Conservation (phyloP, 805 yeast genomes). For the Pichia occidentalis region DNA sequence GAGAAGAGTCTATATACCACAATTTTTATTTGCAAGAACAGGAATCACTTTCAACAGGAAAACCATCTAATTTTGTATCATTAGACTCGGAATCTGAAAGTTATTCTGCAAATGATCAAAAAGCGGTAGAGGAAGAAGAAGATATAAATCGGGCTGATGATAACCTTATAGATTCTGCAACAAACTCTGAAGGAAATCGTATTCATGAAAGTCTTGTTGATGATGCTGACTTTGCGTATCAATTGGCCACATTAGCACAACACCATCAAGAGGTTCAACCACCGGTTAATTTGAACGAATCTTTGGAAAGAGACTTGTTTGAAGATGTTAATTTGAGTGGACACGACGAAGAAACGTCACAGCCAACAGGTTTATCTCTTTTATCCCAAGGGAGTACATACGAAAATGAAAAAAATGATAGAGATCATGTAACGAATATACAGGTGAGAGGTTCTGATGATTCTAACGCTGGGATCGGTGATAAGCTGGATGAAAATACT, state of each 20-base stretch:
- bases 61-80: background rate
- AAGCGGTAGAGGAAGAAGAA: conserved; percentile 6
- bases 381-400: too few relatives aligned
- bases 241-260: conserved; percentile 10
- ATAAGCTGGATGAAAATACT: too few relatives aligned
- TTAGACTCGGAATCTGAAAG: conserved; percentile 9
- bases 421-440: too few relatives aligned
- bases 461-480: too few relatives aligned
- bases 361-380: too few relatives aligned
- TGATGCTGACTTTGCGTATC: conserved; percentile 1
- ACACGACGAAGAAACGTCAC: too few relatives aligned
- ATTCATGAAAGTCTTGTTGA: background rate
- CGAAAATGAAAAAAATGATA: too few relatives aligned
- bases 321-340: conserved; percentile 5
- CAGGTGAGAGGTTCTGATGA: too few relatives aligned
- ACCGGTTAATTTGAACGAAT: conserved; percentile 10
- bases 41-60: background rate
- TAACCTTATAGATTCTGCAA: conserved; percentile 5
- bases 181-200: background rate
- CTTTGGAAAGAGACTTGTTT: conserved; percentile 11
- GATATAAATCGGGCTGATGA: conserved; percentile 10
- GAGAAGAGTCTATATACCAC: conserved; percentile 3
- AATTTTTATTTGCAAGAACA: conserved; percentile 5
- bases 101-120: conserved; percentile 1
- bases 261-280: too few relatives aligned